phyloP scores from a whole-genome alignment of 2,329 filamentous ascomycete species.

The Fusarium falciforme region DNA sequence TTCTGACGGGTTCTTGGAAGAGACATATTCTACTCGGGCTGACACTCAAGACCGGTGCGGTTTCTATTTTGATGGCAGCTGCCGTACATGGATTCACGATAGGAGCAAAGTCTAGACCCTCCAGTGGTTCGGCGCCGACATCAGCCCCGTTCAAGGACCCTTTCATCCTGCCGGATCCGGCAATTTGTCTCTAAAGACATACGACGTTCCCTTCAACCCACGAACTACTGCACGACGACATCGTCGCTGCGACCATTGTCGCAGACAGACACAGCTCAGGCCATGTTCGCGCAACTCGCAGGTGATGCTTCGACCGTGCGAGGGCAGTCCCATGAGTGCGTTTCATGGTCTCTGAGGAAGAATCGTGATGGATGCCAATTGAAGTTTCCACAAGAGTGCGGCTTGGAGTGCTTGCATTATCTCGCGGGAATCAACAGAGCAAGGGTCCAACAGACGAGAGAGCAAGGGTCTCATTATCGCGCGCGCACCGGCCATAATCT shows the following conservation, averaged over 20 bases:
- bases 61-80: conserved; percentile 13
- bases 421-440: conserved; percentile 12
- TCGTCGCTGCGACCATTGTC: conserved; percentile 35
- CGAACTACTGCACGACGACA: conserved; percentile 37
- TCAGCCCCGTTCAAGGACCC: conserved; percentile 30
- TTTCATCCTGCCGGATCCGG: conserved; percentile 31
- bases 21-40: neutral
- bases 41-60: neutral
- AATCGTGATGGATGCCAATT: neutral
- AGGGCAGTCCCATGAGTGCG: neutral
- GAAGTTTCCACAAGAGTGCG: neutral
- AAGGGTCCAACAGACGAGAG: conserved; percentile 21
- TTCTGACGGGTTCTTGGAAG: neutral
- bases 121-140: conserved; percentile 27
- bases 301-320: conserved; percentile 5
- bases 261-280: conserved; percentile 31
- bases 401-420: neutral
- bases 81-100: conserved; percentile 3
- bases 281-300: conserved; percentile 21
- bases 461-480: conserved; percentile 30
- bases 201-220: conserved; percentile 17
- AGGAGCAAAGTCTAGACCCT: conserved; percentile 37
- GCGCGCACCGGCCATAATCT: conserved; percentile 34
- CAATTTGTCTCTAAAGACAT: conserved; percentile 26
- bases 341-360: neutral